Evolutionary conservation across 106 monocot genomes (phyloP).

Genomic region (Iris macrosiphon): DNA sequence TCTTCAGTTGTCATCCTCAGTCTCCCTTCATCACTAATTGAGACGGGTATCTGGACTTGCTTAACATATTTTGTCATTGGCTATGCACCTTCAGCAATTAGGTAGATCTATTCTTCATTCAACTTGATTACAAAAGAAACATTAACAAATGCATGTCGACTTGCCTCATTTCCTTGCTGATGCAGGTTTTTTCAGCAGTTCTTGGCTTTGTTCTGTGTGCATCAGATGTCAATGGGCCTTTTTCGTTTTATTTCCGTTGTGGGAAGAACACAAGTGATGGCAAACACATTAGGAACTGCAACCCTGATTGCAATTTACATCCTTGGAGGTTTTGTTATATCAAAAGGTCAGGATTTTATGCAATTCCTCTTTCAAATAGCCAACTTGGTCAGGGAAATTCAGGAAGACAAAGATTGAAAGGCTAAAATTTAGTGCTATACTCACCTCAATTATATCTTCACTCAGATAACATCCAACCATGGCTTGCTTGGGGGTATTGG

Average conservation of each 20-base stretch:
- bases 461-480: conserved; percentile 57
- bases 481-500: conserved; percentile 79
- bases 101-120: conserved; percentile 21
- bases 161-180: not conserved
- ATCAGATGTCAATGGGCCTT: conserved; percentile 55
- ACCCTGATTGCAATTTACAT: conserved; percentile 34
- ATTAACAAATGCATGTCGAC: not conserved
- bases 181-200: conserved; percentile 53
- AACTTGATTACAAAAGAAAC: not conserved
- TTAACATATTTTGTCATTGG: conserved; percentile 72
- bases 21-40: conserved; percentile 49
- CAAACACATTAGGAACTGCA: conserved; percentile 36
- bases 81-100: conserved; percentile 47
- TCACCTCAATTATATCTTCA: not conserved
- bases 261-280: conserved; percentile 57
- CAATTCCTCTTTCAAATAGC: too few species aligned
- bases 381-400: not conserved
- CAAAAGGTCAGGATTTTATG: conserved; percentile 48
- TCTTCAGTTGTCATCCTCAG: conserved; percentile 45
- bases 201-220: conserved; percentile 42
- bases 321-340: conserved; percentile 49
- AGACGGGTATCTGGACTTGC: conserved; percentile 52
- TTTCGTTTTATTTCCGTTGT: conserved; percentile 43
- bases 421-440: not conserved
- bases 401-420: conserved; percentile 3